Base-by-base conservation (phyloP, 352 stramenopile genomes). In the Sclerospora graminicola region DNA sequence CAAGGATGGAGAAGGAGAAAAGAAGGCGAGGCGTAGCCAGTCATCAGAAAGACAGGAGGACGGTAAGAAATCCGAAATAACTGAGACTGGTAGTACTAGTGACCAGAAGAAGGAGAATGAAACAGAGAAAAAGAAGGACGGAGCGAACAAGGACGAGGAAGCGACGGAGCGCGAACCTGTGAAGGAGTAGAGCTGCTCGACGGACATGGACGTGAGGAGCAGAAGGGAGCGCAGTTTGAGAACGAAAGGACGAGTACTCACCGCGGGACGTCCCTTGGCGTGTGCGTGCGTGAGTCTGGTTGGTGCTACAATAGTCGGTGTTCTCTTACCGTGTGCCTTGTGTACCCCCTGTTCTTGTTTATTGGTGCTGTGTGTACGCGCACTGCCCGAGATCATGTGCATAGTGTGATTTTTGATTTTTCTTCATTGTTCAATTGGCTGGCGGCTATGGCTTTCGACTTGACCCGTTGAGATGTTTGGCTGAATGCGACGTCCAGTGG, bases 261-360 rank as follows among this genome's bases (percentile, higher is more conserved):
- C 16, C 13, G 10, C 46, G 57, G 34, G 46, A 48, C 46, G 41
- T 47, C 33, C 32, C 40, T 16, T 45, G 37, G 53, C 44, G 48
- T 58, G 57, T 53, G 57, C 48, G 44, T 64, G 58, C 44, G 54
- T 64, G 54, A 57, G 54, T 64, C 55, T 62, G 59, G 59, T 56
- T 64, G 45, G 33, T 68, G 50, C 49, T 65, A 45, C 48, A 21
- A 54, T 64, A 36, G 45, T 53, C 53, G 49, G 50, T 63, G 51
- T 57, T 52, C 54, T 64, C 46, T 68, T 61, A 68, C 50, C 45
- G 48, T 61, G 54, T 64, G 36, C 49, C 57, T 59, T 66, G 52
- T 67, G 41, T 60, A 26, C 53, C 44, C 30, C 42, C 40, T 64
- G 45, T 64, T 60, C 41, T 63, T 64, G 45, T 64, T 45, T 64